Evolutionary conservation across 306 rosid genomes (phyloP), one percentile per base, ranked within the genome.

Genomic region (Carpinus fangiana): DNA sequence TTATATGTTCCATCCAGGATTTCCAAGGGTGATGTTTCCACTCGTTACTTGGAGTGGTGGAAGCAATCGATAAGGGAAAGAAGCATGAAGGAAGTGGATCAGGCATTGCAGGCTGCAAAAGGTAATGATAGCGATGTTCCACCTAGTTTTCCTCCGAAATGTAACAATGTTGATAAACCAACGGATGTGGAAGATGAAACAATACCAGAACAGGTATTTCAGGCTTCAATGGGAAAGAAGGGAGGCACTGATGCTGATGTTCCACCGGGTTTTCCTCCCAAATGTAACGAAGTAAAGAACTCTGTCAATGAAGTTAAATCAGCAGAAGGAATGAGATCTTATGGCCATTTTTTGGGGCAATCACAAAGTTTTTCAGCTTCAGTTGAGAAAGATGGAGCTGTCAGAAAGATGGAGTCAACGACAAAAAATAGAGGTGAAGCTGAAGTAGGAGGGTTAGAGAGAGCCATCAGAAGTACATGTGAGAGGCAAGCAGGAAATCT

Each of bases 1-100:
- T 55, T 89, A 48, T 85, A 73, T 20, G 73, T 87, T 53, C 92
- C 88, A 17, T 74, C 86, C 0, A 45, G 78, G 70, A 67, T 66
- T 62, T 82, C 73, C 45, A 71, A 80, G 80, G 84, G 78, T 3
- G 84, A 43, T 8, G 31, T 71, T 13, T 18, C 59, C 57, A 41
- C 16, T 18, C 54, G 51, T 17, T 69, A 70, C 38, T 45, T 70
- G 56, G 14, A 69, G 21, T 70, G 81, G 81, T 70, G 75, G 81
- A 56, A 45, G 21, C 57, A 56, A 47, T 78, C 71, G 34, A 31
- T 31, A 31, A 31, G 34, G 34, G 34, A 31, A 31, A 31, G 34
- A 31, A 31, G 34, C 43, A 38, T 38, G 43, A 38, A 38, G 7
- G 6, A 5, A 38, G 43, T 38, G 0, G 43, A 38, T 38, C 43